These are phyloP conservation scores for Eutypa lata DNA, from an alignment of 2,329 filamentous ascomycete species.

Conservation along the genomic window DNA sequence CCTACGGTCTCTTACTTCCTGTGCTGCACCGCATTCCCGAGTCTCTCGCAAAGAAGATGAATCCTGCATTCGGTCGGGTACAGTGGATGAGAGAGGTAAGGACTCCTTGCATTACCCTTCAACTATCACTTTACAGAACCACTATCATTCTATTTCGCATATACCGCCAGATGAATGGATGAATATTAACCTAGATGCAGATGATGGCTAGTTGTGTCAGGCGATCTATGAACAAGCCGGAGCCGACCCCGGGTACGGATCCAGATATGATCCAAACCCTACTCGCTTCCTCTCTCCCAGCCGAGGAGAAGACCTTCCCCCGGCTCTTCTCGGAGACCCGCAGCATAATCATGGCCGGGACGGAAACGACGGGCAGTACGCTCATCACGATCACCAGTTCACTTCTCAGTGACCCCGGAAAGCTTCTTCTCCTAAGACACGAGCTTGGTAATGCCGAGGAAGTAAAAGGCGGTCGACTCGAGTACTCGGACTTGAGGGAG, in stretches of 20 bases:
- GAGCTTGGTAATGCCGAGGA: conserved; percentile 16
- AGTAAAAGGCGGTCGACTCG: conserved; percentile 8
- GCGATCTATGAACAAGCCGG: conserved; percentile 20
- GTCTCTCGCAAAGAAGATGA: conserved; percentile 15
- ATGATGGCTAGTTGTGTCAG: conserved; percentile 19
- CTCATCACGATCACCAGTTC: conserved; percentile 17
- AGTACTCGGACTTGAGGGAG: conserved; percentile 15
- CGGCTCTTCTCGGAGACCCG: conserved; percentile 21
- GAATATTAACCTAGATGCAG: conserved; percentile 1
- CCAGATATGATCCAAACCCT: conserved; percentile 21
- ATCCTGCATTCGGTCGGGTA: conserved; percentile 19
- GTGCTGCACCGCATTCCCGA: conserved; percentile 20
- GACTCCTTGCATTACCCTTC: background rate
- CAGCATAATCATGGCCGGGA: conserved; percentile 23
- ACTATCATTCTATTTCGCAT: too few relatives aligned
- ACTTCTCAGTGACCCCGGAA: conserved; percentile 13
- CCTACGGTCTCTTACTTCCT: conserved; percentile 14
- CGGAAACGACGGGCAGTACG: conserved; percentile 20
- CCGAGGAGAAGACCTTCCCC: conserved; percentile 20
- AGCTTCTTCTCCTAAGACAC: conserved; percentile 7
- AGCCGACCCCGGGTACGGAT: conserved; percentile 12
- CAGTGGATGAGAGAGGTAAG: conserved; percentile 23
- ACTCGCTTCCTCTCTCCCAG: conserved; percentile 13
- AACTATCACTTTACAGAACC: background rate
- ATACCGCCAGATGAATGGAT: background rate